phyloP scores from a whole-genome alignment of 2,329 filamentous ascomycete species.

The Penicillium capsulatum region DNA sequence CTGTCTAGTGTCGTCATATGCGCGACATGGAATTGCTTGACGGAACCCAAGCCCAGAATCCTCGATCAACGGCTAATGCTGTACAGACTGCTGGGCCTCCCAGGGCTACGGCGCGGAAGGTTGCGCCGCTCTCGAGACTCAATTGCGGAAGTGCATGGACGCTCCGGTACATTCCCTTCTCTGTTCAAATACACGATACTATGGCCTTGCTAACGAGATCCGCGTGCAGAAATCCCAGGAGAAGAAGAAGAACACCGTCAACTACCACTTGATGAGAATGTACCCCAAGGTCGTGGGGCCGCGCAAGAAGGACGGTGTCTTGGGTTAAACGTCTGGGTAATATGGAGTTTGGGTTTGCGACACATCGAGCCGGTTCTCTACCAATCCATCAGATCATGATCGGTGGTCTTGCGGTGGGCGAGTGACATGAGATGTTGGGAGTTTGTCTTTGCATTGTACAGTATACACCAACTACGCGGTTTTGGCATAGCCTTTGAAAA shows the following conservation, averaged over 20 bases:
- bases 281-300: constrained; percentile 69
- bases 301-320: constrained; percentile 57
- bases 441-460: constrained; percentile 25
- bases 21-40: too few species aligned
- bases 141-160: constrained; percentile 72
- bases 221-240: constrained; percentile 56
- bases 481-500: constrained; percentile 17
- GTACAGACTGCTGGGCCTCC: constrained; percentile 46
- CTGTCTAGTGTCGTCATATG: neutral
- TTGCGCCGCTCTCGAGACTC: constrained; percentile 58
- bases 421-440: constrained; percentile 18
- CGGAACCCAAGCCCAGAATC: too few species aligned
- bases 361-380: constrained; percentile 1
- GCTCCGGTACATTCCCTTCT: constrained; percentile 56
- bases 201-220: too few species aligned
- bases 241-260: constrained; percentile 72
- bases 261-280: constrained; percentile 80
- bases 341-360: constrained; percentile 20
- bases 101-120: constrained; percentile 50
- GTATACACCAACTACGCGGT: constrained; percentile 22
- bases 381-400: neutral
- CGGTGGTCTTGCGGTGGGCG: neutral
- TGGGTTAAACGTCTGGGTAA: constrained; percentile 26
- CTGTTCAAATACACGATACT: too few species aligned
- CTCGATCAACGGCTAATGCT: too few species aligned